Percentiles rank a stretch among this genome's conserved stretches.
These are phyloP conservation scores for Carallia brachiata DNA, from an alignment of 345 rosid genomes.

Conservation along the genomic window DNA sequence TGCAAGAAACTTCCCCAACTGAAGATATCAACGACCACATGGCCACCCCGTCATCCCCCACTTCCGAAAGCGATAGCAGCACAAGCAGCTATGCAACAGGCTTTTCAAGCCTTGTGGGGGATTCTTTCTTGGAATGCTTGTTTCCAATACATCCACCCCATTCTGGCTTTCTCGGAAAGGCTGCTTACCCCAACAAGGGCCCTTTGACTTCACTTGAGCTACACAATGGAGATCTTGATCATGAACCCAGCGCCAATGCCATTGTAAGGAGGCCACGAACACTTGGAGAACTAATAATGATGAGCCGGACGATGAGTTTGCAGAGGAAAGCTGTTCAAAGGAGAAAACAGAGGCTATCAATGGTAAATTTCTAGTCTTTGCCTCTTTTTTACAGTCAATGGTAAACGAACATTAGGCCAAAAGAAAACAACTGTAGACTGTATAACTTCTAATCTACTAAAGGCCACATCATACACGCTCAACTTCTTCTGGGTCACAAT, in stretches of 20 bases:
- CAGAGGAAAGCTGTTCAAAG: slow-evolving; percentile 58
- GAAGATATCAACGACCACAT: slow-evolving; percentile 24
- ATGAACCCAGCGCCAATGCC: slow-evolving; percentile 21
- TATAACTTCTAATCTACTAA: neutral
- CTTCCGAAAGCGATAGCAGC: slow-evolving; percentile 58
- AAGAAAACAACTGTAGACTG: no score
- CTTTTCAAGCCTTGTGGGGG: slow-evolving; percentile 60
- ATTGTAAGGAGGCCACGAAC: slow-evolving; percentile 51
- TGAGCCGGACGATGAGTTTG: slow-evolving; percentile 72
- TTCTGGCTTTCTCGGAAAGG: slow-evolving; percentile 42
- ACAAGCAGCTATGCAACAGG: slow-evolving; percentile 68
- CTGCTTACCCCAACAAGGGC: slow-evolving; percentile 13
- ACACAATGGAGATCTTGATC: slow-evolving; percentile 17
- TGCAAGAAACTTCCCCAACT: slow-evolving; percentile 18
- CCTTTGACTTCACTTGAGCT: slow-evolving; percentile 26
- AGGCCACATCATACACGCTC: neutral
- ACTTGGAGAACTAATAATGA: slow-evolving; percentile 81
- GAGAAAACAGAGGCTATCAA: slow-evolving; percentile 48
- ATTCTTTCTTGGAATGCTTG: slow-evolving; percentile 78
- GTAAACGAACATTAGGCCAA: no score
- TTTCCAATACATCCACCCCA: slow-evolving; percentile 64
- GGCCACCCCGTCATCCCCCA: slow-evolving; percentile 47
- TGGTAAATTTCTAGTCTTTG: slow-evolving; percentile 40
- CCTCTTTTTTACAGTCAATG: slow-evolving; percentile 9
- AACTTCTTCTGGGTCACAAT: neutral